Evolutionary conservation across 179 eudicot genomes (phyloP).

Genomic region (Spergularia azorica): DNA sequence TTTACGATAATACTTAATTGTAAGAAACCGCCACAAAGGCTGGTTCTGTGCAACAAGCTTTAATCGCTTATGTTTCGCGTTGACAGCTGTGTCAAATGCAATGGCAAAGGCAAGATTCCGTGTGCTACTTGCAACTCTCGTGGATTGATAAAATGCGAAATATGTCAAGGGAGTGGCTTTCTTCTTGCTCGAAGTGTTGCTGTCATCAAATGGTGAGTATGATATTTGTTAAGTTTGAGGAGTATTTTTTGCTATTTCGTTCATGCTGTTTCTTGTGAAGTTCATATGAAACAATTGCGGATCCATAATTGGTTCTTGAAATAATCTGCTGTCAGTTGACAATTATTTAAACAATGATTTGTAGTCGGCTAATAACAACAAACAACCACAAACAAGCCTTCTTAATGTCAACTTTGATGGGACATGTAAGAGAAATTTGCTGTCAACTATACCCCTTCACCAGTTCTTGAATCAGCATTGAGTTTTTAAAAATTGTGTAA

Average conservation of each 20-base stretch:
- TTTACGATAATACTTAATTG: not conserved
- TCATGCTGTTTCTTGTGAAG: too few relatives aligned
- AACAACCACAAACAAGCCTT: too few relatives aligned
- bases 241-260: not conserved
- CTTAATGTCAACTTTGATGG: too few relatives aligned
- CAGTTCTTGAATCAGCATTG: too few relatives aligned
- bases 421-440: too few relatives aligned
- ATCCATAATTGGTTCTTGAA: too few relatives aligned
- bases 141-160: conserved; percentile 77
- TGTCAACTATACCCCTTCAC: too few relatives aligned
- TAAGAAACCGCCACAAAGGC: not conserved
- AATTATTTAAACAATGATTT: not conserved
- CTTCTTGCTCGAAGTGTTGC: conserved; percentile 68
- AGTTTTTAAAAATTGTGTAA: too few relatives aligned
- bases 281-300: too few relatives aligned
- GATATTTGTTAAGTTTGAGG: not conserved
- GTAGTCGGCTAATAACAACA: too few relatives aligned
- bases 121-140: conserved; percentile 84
- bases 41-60: not conserved
- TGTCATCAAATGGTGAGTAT: conserved; percentile 72
- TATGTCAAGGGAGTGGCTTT: conserved; percentile 74
- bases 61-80: conserved; percentile 12
- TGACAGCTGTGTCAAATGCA: conserved; percentile 76
- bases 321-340: not conserved
- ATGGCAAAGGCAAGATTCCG: conserved; percentile 80